phyloP scores from a whole-genome alignment of 2,329 filamentous ascomycete genomes.

The Microcera coccophila region DNA sequence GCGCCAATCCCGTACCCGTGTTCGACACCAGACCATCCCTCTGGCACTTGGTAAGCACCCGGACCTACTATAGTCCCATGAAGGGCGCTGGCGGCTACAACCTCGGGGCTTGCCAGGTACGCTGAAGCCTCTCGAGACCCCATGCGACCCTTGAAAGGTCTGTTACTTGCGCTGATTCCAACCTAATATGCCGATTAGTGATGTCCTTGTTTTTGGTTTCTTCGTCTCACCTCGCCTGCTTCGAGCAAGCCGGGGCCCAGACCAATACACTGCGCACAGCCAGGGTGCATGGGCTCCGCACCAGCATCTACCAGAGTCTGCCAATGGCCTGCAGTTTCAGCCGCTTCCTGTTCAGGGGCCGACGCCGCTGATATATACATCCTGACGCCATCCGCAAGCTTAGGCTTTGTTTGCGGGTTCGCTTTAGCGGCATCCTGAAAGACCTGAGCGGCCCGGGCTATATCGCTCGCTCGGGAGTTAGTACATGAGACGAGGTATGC shows the following conservation, averaged over 20 bases:
- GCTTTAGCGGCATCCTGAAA: constrained; percentile 72
- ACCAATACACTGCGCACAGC: constrained; percentile 84
- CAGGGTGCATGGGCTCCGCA: constrained; percentile 61
- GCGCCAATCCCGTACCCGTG: not conserved
- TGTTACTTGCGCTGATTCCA: constrained; percentile 77
- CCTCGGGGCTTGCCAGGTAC: constrained; percentile 84
- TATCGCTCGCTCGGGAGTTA: constrained; percentile 76
- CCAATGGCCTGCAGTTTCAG: constrained; percentile 83
- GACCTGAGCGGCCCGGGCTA: constrained; percentile 72
- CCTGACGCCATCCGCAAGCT: constrained; percentile 70
- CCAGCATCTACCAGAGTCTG: constrained; percentile 76
- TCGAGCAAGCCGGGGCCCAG: constrained; percentile 76
- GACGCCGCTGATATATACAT: constrained; percentile 92
- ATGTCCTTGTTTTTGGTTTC: no score
- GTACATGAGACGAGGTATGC: constrained; percentile 90
- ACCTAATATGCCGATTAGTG: no score
- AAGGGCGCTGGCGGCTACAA: constrained; percentile 86
- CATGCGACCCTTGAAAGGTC: constrained; percentile 92
- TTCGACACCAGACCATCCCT: constrained; percentile 33
- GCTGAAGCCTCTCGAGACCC: constrained; percentile 63
- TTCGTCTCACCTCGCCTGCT: no score
- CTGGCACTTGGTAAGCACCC: constrained; percentile 71
- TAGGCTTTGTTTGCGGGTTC: constrained; percentile 53
- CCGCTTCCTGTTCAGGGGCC: constrained; percentile 66
- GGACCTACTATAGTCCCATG: constrained; percentile 69